Conservation (phyloP, 2,329 filamentous ascomycete species). For the Aspergillus vadensis region DNA sequence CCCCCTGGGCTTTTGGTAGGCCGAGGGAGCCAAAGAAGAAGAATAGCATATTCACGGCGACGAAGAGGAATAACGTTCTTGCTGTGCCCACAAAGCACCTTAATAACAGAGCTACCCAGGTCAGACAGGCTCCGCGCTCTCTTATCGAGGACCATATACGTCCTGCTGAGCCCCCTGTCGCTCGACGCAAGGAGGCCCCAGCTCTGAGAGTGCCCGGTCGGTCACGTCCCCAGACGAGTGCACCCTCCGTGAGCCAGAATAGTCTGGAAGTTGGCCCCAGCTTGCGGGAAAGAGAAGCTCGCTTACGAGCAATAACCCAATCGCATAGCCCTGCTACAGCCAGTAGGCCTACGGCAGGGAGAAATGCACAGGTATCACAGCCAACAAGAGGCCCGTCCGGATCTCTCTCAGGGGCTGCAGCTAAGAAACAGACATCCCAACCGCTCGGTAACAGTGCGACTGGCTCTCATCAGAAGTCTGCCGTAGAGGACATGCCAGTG, state of each 20-base stretch:
- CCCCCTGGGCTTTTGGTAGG: slow-evolving; percentile 28
- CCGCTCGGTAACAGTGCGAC: slow-evolving; percentile 4
- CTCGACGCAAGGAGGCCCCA: slow-evolving; percentile 17
- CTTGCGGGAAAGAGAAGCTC: slow-evolving; percentile 34
- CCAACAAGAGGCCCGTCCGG: slow-evolving; percentile 4
- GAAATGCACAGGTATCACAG: slow-evolving; percentile 1
- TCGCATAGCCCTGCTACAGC: slow-evolving; percentile 5
- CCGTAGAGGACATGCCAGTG: slow-evolving; percentile 12
- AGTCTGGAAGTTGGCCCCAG: slow-evolving; percentile 11
- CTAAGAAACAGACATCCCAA: neutral
- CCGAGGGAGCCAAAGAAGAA: slow-evolving; percentile 36
- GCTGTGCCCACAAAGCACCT: slow-evolving; percentile 46
- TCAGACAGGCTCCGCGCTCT: slow-evolving; percentile 43
- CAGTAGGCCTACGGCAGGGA: neutral
- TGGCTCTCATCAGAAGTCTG: slow-evolving; percentile 5
- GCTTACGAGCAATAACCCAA: slow-evolving; percentile 32
- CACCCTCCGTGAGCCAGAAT: slow-evolving; percentile 1
- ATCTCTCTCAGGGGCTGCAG: slow-evolving; percentile 1
- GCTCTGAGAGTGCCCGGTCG: slow-evolving; percentile 22
- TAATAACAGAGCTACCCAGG: slow-evolving; percentile 39
- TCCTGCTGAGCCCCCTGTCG: slow-evolving; percentile 22
- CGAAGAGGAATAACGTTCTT: slow-evolving; percentile 40
- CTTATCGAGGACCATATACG: slow-evolving; percentile 46
- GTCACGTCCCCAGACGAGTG: slow-evolving; percentile 12
- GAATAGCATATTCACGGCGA: slow-evolving; percentile 36